A percentile compares a stretch with the other conserved stretches of the same genome.
Evolutionary conservation across 2,329 filamentous ascomycete species (phyloP).

Genomic region (Fusarium sp.): DNA sequence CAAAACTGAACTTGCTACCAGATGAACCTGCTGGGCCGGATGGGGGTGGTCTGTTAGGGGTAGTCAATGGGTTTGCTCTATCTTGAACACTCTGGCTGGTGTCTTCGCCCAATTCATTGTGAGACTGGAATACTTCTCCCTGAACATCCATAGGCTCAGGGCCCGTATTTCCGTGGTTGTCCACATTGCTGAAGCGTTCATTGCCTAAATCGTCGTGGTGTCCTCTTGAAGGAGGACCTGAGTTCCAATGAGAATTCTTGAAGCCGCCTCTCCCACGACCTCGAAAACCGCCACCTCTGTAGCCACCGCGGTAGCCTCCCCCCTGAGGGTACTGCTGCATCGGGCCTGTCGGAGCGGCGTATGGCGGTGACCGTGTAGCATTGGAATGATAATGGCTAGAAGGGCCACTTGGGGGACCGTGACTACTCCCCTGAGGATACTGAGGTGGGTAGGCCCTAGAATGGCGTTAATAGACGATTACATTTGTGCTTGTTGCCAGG

Average conservation of each 20-base stretch:
- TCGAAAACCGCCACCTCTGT: constrained; percentile 68
- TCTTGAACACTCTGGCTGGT: constrained; percentile 54
- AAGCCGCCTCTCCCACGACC: constrained; percentile 71
- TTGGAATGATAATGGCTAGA: constrained; percentile 65
- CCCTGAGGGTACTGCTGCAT: constrained; percentile 63
- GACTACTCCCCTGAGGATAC: constrained; percentile 63
- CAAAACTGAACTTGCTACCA: constrained; percentile 88
- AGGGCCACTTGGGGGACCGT: constrained; percentile 62
- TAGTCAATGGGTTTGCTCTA: constrained; percentile 61
- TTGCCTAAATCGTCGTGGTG: constrained; percentile 37
- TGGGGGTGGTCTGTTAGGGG: constrained; percentile 64
- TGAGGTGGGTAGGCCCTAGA: constrained; percentile 70
- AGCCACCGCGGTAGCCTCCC: constrained; percentile 56
- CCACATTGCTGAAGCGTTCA: constrained; percentile 31
- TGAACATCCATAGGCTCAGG: constrained; percentile 31
- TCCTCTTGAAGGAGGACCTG: constrained; percentile 36
- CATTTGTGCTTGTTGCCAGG: too few species aligned
- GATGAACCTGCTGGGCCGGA: constrained; percentile 62
- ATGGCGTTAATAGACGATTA: constrained; percentile 7
- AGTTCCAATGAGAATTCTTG: constrained; percentile 74
- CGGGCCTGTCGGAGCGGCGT: constrained; percentile 67
- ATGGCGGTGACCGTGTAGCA: constrained; percentile 60
- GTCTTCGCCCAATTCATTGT: constrained; percentile 16
- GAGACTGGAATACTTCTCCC: constrained; percentile 35
- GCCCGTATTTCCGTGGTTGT: constrained; percentile 26